Evolutionary conservation across 768 basidiomycete genomes (phyloP).

Genomic region (Coprinellus aureogranulatus): DNA sequence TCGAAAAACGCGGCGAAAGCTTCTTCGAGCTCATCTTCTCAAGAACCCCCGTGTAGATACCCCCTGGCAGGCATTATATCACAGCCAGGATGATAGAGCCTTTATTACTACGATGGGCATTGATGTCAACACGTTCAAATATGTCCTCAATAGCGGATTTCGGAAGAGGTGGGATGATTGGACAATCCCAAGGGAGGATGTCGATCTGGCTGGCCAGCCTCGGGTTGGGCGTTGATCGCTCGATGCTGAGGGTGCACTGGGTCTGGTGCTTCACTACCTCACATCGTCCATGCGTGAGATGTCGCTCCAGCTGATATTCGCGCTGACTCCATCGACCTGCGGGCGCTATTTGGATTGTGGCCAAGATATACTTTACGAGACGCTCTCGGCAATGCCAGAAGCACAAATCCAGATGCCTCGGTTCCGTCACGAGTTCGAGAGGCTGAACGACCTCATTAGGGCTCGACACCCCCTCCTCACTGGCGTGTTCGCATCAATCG

Average conservation of each 20-base stretch:
- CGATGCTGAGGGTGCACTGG: slow-evolving; percentile 37
- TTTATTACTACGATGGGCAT: slow-evolving; percentile 48
- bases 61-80: slow-evolving; percentile 34
- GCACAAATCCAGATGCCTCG: slow-evolving; percentile 27
- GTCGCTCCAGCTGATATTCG: slow-evolving; percentile 40
- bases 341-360: slow-evolving; percentile 34
- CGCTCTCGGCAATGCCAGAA: slow-evolving; percentile 27
- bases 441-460: slow-evolving; percentile 22
- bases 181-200: slow-evolving; percentile 24
- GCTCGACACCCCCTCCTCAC: slow-evolving; percentile 26
- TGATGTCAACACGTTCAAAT: slow-evolving; percentile 33
- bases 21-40: slow-evolving; percentile 28
- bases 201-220: slow-evolving; percentile 17
- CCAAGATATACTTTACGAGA: slow-evolving; percentile 27
- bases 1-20: too few relatives aligned
- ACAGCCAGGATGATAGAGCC: slow-evolving; percentile 29
- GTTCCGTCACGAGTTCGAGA: slow-evolving; percentile 22
- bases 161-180: slow-evolving; percentile 13
- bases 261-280: slow-evolving; percentile 37
- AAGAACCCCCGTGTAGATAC: slow-evolving; percentile 30
- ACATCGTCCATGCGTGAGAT: slow-evolving; percentile 35
- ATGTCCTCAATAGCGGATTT: slow-evolving; percentile 34
- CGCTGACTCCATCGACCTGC: slow-evolving; percentile 35
- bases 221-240: slow-evolving; percentile 27
- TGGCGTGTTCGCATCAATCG: slow-evolving; percentile 41